These are phyloP conservation scores for Nicotiana attenuata DNA, from an alignment of 257 asterid genomes.

Conservation along the genomic window DNA sequence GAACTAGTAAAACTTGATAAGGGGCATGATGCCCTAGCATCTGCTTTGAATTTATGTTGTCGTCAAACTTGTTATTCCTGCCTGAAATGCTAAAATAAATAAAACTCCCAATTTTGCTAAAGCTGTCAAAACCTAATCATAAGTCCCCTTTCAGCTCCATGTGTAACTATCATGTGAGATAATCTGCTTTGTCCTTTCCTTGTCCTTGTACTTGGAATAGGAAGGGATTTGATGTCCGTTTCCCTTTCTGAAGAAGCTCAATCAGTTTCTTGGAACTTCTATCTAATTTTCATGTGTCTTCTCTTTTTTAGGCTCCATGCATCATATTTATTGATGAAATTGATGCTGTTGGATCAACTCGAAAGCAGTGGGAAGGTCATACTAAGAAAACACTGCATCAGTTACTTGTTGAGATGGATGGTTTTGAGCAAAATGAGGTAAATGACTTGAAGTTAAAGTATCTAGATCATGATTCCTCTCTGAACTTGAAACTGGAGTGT, in stretches of 20 bases:
- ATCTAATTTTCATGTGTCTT: constrained; percentile 17
- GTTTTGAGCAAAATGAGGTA: constrained; percentile 98
- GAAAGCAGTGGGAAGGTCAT: constrained; percentile 99
- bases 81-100: not conserved
- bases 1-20: not conserved
- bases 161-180: not conserved
- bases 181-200: not conserved
- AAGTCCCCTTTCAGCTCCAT: constrained; percentile 5
- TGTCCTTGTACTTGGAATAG: not conserved
- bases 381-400: constrained; percentile 97
- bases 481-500: constrained; percentile 9
- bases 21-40: constrained; percentile 1
- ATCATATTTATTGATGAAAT: constrained; percentile 93
- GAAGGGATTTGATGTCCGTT: not conserved
- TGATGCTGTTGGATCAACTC: constrained; percentile 97
- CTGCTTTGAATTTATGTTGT: not conserved
- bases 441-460: not conserved
- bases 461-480: not conserved
- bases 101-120: not conserved
- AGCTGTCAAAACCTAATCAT: not conserved
- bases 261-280: not conserved
- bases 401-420: constrained; percentile 97
- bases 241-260: constrained; percentile 7
- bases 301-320: constrained; percentile 79
- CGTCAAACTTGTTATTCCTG: not conserved